Evolutionary conservation across 2,329 filamentous ascomycete genomes (phyloP), one percentile per base, ranked within the genome.

Genomic region (Colletotrichum musae): DNA sequence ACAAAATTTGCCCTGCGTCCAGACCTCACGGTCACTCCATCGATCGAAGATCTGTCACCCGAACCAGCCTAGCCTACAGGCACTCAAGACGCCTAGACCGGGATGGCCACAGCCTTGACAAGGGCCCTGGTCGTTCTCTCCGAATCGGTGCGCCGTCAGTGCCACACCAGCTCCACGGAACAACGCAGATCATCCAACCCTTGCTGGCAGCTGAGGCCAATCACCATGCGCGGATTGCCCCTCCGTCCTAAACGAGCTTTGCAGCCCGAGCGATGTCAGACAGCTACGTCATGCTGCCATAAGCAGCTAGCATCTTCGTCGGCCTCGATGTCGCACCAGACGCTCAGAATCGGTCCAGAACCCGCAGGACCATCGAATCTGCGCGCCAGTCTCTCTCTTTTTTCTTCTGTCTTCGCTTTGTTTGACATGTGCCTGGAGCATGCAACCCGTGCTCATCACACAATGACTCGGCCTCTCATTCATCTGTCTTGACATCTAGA

Each of bases 81-180:
- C 41, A 59, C 53, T 58, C 67, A 60, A 67, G 62, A 67, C 67
- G 73, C 77, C 43, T 74, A 74, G 56, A 72, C 59, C 9, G 80
- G 62, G 56, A 70, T 58, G 26, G 80, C 9, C 56, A 70, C 48
- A 32, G n/a, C 28, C 48, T 13, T 43, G 61, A 70, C 67, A 26
- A 67, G 67, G 66, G 66, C 43, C 67, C 66, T 51, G 50, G 43
- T 56, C 13, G 50, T 48, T 18, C 26, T 52, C 62, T 70, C 67
- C 67, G 56, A 56, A 61, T 53, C 51, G 45, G 56, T 60, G 61
- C 62, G 56, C 56, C 67, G 51, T 57, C 62, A 57, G 67, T 69
- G 51, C 62, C 67, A 70, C 67, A 57, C 45, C 45, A 52, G 36
- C 62, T 60, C 56, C 50, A 52, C 21, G 45, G 56, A 59, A 45